phyloP scores from a whole-genome alignment of 331 rosid species.

The Dryas integrifolia region DNA sequence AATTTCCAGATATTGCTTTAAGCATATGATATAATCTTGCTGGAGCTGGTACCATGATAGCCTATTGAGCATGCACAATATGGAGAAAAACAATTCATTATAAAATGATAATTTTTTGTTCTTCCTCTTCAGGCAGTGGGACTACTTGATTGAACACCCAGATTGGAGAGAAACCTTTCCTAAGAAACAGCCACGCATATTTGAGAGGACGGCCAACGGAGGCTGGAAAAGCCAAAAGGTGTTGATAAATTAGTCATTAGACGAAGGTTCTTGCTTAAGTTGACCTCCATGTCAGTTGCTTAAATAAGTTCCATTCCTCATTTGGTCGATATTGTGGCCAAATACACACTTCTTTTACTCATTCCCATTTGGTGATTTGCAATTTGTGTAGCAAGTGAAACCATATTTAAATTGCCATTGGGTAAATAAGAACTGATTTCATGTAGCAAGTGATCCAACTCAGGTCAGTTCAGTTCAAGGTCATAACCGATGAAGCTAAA shows the following conservation, averaged over 20 bases:
- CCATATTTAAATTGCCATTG: background rate
- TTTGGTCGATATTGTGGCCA: too few relatives aligned
- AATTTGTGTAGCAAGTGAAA: background rate
- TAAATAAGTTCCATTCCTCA: too few relatives aligned
- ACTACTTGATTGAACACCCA: slow-evolving; percentile 64
- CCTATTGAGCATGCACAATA: background rate
- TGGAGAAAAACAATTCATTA: background rate
- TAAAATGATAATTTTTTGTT: background rate
- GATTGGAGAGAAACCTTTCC: slow-evolving; percentile 70
- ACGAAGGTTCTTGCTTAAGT: background rate
- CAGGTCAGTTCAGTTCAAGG: too few relatives aligned
- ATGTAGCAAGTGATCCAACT: too few relatives aligned
- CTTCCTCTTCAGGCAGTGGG: slow-evolving; percentile 49
- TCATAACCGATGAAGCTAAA: too few relatives aligned
- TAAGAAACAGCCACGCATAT: slow-evolving; percentile 49
- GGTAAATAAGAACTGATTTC: background rate
- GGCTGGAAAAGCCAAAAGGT: slow-evolving; percentile 50
- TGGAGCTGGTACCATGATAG: background rate
- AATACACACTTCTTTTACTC: background rate
- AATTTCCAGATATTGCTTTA: background rate
- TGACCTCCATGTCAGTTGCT: background rate
- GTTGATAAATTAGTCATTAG: slow-evolving; percentile 22
- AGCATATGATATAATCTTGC: background rate
- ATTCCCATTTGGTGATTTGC: too few relatives aligned
- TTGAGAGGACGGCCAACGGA: slow-evolving; percentile 53